Conservation (phyloP, 2,329 filamentous ascomycete species). For the Fusarium pseudocircinatum region DNA sequence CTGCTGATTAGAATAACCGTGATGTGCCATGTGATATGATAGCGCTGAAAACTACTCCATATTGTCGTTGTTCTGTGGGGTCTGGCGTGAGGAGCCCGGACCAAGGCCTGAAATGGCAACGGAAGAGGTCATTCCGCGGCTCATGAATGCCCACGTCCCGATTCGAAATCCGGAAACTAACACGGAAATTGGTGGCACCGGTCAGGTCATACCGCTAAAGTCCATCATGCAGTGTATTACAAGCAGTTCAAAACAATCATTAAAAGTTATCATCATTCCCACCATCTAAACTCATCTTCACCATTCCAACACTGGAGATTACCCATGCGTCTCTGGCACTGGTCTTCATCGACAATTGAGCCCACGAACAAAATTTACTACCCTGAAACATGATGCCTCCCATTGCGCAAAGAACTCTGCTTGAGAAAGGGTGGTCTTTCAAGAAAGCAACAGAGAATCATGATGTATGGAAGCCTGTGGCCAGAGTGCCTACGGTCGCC, state of each 20-base stretch:
- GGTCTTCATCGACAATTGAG: not conserved
- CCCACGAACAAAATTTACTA: too few species aligned
- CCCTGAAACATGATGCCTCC: not conserved
- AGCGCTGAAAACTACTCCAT: too few species aligned
- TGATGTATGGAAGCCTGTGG: slow-evolving; percentile 7
- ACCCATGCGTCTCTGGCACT: too few species aligned
- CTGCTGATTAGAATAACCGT: too few species aligned
- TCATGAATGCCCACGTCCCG: not conserved
- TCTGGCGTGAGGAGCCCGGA: not conserved
- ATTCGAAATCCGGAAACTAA: not conserved
- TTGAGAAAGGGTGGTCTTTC: slow-evolving; percentile 7
- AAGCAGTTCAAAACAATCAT: not conserved
- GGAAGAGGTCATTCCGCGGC: not conserved
- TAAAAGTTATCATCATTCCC: not conserved
- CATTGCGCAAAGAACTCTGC: not conserved
- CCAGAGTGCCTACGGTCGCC: slow-evolving; percentile 12
- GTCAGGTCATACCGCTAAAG: not conserved
- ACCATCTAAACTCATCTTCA: fast-evolving
- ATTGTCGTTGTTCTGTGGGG: not conserved
- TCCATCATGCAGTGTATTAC: not conserved
- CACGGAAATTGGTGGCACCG: not conserved
- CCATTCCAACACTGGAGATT: too few species aligned
- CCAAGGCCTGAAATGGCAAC: not conserved
- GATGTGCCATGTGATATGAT: too few species aligned
- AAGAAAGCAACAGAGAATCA: not conserved